Percentiles rank a stretch among this genome's conserved stretches.
phyloP scores from a whole-genome alignment of 2,329 filamentous ascomycete species.

The Cladophialophora psammophila region DNA sequence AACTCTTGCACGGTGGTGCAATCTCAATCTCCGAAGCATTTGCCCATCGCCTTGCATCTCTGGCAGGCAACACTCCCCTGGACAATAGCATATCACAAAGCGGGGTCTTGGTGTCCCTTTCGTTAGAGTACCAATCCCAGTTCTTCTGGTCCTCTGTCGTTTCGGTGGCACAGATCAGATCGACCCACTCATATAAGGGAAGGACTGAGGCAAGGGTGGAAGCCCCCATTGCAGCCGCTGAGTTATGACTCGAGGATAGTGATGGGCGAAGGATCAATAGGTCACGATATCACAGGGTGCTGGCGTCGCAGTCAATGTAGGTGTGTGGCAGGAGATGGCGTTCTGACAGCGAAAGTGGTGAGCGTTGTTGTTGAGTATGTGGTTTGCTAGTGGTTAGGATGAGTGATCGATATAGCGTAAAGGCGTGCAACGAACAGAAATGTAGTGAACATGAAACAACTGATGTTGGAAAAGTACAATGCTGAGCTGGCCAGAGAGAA shows the following conservation, averaged over 20 bases:
- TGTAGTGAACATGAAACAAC: not conserved
- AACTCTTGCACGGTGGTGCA: not conserved
- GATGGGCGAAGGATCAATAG: not conserved
- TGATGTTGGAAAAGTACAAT: slow-evolving; percentile 1
- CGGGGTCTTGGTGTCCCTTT: not conserved
- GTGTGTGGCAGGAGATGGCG: not conserved
- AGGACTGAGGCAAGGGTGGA: slow-evolving; percentile 1
- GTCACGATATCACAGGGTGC: not conserved
- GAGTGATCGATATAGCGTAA: not conserved
- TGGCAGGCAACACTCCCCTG: slow-evolving; percentile 7
- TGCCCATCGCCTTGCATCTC: slow-evolving; percentile 11
- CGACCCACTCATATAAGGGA: not conserved
- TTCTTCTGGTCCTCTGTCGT: not conserved
- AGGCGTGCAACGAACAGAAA: not conserved
- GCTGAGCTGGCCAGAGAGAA: not conserved
- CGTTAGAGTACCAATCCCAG: not conserved
- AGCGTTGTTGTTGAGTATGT: not conserved
- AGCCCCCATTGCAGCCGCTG: not conserved
- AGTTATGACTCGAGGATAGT: not conserved
- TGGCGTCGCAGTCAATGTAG: not conserved
- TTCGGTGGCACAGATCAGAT: not conserved
- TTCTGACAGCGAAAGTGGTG: not conserved
- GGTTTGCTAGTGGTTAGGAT: not conserved
- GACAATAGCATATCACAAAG: slow-evolving; percentile 19
- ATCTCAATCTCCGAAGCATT: not conserved